Percentiles rank a stretch among this genome's conserved stretches.
Conservation (phyloP, 1,284 basidiomycete genomes). For the Anthracocystis panici-leucophaei region DNA sequence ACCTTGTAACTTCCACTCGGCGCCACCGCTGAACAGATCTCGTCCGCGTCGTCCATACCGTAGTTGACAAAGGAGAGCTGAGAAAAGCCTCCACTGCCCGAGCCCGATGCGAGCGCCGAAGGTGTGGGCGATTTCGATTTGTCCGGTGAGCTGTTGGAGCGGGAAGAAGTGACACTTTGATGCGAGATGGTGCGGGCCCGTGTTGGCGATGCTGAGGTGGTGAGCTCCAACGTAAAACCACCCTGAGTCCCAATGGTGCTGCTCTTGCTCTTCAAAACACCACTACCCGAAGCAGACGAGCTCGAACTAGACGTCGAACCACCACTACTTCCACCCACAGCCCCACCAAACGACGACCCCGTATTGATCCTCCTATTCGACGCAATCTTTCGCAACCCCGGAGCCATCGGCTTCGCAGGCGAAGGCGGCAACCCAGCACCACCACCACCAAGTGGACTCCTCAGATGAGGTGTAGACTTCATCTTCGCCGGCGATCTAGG, state of each 20-base stretch:
- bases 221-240: constrained; percentile 40
- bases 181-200: constrained; percentile 43
- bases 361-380: constrained; percentile 47
- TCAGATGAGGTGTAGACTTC: constrained; percentile 53
- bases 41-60: constrained; percentile 67
- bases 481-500: constrained; percentile 51
- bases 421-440: constrained; percentile 25
- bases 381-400: constrained; percentile 51
- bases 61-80: constrained; percentile 66
- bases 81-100: constrained; percentile 13
- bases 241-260: constrained; percentile 14
- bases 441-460: constrained; percentile 16
- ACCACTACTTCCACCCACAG: constrained; percentile 11
- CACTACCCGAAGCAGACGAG: constrained; percentile 23
- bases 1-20: constrained; percentile 66
- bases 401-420: constrained; percentile 19
- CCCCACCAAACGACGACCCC: not conserved
- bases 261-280: constrained; percentile 8
- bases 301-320: constrained; percentile 24
- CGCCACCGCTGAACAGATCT: constrained; percentile 66
- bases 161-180: constrained; percentile 18
- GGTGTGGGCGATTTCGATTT: constrained; percentile 43
- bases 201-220: constrained; percentile 39
- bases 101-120: constrained; percentile 14
- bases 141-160: constrained; percentile 17